A percentile compares a stretch with the other conserved stretches of the same genome.
Conservation (phyloP, 1,284 basidiomycete species). For the Flammula alnicola region DNA sequence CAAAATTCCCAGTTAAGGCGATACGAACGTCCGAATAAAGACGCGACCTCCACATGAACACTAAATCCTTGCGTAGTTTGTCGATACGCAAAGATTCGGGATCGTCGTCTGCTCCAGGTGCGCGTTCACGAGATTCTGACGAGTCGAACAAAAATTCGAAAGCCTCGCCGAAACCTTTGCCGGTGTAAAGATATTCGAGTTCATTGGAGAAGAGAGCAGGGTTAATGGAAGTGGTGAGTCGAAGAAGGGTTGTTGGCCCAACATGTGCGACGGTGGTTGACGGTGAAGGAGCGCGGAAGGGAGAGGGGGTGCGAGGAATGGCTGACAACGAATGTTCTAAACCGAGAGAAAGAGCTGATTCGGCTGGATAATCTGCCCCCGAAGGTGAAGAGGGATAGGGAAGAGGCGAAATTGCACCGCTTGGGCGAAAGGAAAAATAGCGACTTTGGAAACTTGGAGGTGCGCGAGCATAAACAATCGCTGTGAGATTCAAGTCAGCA, state of each 20-base stretch:
- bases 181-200: constrained; percentile 90
- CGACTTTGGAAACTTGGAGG: constrained; percentile 84
- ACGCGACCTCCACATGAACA: constrained; percentile 95
- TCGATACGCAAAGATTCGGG: constrained; percentile 78
- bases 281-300: constrained; percentile 23
- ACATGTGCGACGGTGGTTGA: no score
- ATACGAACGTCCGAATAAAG: constrained; percentile 91
- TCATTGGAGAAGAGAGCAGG: constrained; percentile 83
- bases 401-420: constrained; percentile 56
- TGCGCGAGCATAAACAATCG: constrained; percentile 92
- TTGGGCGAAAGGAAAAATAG: constrained; percentile 71
- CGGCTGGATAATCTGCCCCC: constrained; percentile 52
- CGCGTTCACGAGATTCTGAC: constrained; percentile 49
- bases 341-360: constrained; percentile 66
- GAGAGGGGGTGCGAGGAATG: constrained; percentile 23
- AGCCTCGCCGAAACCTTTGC: constrained; percentile 84
- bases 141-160: constrained; percentile 90
- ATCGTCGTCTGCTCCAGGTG: constrained; percentile 42
- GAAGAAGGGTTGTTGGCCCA: no score
- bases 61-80: constrained; percentile 88
- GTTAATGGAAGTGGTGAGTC: constrained; percentile 68
- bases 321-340: constrained; percentile 59
- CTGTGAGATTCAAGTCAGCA: constrained; percentile 46
- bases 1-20: constrained; percentile 69
- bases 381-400: constrained; percentile 64